Base-by-base conservation (phyloP, 306 rosid species). In the Prunus mongolica region DNA sequence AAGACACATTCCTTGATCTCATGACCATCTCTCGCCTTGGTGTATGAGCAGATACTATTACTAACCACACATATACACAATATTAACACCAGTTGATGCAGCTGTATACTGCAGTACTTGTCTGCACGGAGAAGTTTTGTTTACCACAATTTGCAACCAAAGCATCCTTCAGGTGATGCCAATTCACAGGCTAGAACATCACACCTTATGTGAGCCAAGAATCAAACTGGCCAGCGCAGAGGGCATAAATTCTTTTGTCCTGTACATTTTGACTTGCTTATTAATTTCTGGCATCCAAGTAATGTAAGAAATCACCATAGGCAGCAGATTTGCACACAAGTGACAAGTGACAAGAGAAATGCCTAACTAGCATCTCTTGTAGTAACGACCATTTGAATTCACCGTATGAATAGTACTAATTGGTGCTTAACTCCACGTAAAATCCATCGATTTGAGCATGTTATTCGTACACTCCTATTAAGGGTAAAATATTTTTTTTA, bases 1-100 rank as follows among this genome's bases (percentile, higher is more conserved):
- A 79, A 27, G 58, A 65, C 28, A 69, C 62, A 24, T 79, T 73
- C 71, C 52, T 70, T 47, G 52, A 65, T 72, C 65, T 79, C 73
- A 30, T 4, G 34, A 30, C 44, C 73, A 45, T 79, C 63, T 79
- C 74, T 28, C 44, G 45, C 25, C 27, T 49, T 4, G 16, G 60
- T 69, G 58, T 24, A 19, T 69, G 49, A 67, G 55, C 6, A 16
- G 20, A 34, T 34, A 16, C 8, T 1, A 11, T 1, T 19, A 34
- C 38, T 34, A 5, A 34, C 1, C 38, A 2, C 8, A 7, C 60
- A 54, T 54, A 2, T 54, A 19, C 20, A 20, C 19, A 49, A 49
- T 49, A 12, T 49, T 14, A 13, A 4, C 54, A 49, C 19, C 54
- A 14, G 6, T 49, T 49, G 14, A 14, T 49, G 54, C 19, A 4